Evolutionary conservation across 1,139 yeast genomes (phyloP).

Genomic region (Debaryomyces sp.): DNA sequence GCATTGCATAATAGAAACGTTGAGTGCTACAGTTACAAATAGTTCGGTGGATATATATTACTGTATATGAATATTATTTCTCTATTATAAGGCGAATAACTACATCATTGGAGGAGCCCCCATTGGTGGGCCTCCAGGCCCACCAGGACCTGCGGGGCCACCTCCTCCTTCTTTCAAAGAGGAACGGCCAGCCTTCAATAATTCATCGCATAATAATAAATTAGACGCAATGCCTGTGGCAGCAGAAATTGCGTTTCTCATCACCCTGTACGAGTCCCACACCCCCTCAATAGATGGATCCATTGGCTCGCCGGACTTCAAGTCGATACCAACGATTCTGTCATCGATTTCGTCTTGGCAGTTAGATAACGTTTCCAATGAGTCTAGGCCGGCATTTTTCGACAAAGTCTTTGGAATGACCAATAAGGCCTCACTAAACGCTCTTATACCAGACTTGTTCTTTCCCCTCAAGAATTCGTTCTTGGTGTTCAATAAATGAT

Average conservation of each 20-base stretch:
- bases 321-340: conserved; percentile 86
- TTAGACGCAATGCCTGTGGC: conserved; percentile 96
- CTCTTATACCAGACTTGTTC: conserved; percentile 86
- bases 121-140: conserved; percentile 18
- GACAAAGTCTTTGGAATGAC: conserved; percentile 92
- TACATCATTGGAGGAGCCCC: conserved; percentile 23
- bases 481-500: conserved; percentile 57
- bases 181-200: conserved; percentile 93
- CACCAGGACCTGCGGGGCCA: conserved; percentile 17
- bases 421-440: conserved; percentile 89
- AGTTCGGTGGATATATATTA: conserved; percentile 4
- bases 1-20: not conserved
- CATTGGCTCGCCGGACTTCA: conserved; percentile 91
- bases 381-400: conserved; percentile 91
- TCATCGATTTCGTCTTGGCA: conserved; percentile 93
- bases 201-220: conserved; percentile 89
- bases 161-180: conserved; percentile 68
- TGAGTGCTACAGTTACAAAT: not conserved
- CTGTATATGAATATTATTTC: conserved; percentile 2
- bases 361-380: conserved; percentile 83
- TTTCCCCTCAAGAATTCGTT: conserved; percentile 75
- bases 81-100: not conserved
- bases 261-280: conserved; percentile 94
- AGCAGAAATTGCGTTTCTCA: conserved; percentile 88
- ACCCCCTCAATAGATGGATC: conserved; percentile 94